These are phyloP conservation scores for Exophiala xenobiotica DNA, from an alignment of 2,329 filamentous ascomycete genomes.

Conservation along the genomic window DNA sequence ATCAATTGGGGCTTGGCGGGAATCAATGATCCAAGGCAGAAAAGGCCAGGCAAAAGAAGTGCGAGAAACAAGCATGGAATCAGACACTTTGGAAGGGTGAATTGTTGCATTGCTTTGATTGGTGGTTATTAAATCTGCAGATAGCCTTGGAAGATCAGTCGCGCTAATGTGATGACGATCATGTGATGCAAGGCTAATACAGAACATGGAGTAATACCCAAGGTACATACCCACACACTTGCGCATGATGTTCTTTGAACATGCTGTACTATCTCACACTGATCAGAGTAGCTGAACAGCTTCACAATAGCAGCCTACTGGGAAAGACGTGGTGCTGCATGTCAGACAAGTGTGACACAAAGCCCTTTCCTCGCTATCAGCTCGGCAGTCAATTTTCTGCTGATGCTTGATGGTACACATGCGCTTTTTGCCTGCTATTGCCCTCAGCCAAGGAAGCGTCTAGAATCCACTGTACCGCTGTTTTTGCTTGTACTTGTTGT, in stretches of 20 bases:
- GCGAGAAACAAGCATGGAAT: too few species aligned
- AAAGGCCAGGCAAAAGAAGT: slow-evolving; percentile 16
- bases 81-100: slow-evolving; percentile 8
- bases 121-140: slow-evolving; percentile 23
- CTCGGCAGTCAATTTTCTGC: not conserved
- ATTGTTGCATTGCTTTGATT: slow-evolving; percentile 17
- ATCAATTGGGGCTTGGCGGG: slow-evolving; percentile 22
- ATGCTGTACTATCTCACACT: too few species aligned
- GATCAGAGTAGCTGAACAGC: too few species aligned
- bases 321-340: too few species aligned
- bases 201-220: too few species aligned
- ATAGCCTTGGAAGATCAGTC: not conserved
- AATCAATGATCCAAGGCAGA: slow-evolving; percentile 13
- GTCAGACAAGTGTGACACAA: too few species aligned
- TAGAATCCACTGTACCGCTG: slow-evolving; percentile 45
- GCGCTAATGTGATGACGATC: not conserved
- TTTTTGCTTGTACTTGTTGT: slow-evolving; percentile 71
- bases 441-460: slow-evolving; percentile 10
- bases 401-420: not conserved
- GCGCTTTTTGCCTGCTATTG: not conserved
- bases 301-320: too few species aligned
- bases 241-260: too few species aligned
- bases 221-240: too few species aligned
- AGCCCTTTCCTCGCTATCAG: too few species aligned
- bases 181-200: too few species aligned